phyloP scores from a whole-genome alignment of 2,329 filamentous ascomycete genomes.

The Ceratocystis albifundus region DNA sequence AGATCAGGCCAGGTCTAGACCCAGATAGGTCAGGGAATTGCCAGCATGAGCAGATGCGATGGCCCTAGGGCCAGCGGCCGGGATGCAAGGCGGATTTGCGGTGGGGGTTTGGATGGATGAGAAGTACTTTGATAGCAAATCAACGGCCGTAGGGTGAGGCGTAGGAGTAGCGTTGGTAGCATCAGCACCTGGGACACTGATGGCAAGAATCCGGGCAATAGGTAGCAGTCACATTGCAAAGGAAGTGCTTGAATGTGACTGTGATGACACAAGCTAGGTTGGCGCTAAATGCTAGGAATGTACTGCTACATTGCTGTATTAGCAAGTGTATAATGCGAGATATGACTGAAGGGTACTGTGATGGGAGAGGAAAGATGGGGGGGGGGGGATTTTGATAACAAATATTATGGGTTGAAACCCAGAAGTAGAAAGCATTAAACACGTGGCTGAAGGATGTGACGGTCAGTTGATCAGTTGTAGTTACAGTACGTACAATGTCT shows the following conservation, averaged over 20 bases:
- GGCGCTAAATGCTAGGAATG: no score
- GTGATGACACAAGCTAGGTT: neutral
- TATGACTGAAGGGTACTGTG: neutral
- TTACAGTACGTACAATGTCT: no score
- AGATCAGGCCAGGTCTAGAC: conserved; percentile 2
- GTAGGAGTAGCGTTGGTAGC: neutral
- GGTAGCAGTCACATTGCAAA: neutral
- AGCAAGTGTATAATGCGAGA: neutral
- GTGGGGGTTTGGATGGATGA: neutral
- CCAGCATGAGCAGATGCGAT: neutral
- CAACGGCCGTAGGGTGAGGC: neutral
- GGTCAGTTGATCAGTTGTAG: neutral
- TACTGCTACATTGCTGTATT: neutral
- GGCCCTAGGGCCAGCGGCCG: neutral
- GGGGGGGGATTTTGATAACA: no score
- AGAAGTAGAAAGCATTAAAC: neutral
- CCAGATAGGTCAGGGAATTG: neutral
- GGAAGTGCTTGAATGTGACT: neutral
- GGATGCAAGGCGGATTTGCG: neutral
- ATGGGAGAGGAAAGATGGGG: no score
- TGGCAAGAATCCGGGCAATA: no score
- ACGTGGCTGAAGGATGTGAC: conserved; percentile 3
- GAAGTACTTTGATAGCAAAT: no score
- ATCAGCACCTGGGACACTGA: neutral
- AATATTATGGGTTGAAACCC: neutral